Conservation (phyloP, 345 rosid genomes). For the Gossypium anomalum region DNA sequence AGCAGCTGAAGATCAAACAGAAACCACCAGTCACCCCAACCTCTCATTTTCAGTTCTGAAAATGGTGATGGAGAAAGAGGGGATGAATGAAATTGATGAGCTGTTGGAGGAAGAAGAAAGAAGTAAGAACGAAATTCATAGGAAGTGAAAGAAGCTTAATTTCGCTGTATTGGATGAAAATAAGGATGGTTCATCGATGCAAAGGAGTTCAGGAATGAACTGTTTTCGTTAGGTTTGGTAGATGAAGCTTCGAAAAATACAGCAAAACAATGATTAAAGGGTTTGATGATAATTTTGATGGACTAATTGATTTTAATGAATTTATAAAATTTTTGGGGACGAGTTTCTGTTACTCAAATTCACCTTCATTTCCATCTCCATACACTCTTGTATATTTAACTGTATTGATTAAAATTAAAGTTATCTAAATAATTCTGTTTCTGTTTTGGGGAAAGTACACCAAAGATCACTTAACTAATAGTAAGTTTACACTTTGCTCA, state of each 20-base stretch:
- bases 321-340: slow-evolving; percentile 41
- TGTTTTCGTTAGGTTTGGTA: slow-evolving; percentile 31
- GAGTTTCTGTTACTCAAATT: slow-evolving; percentile 30
- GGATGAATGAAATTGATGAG: slow-evolving; percentile 19
- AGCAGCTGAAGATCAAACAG: neutral
- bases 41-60: slow-evolving; percentile 30
- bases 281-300: slow-evolving; percentile 51
- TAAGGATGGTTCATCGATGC: slow-evolving; percentile 61
- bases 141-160: slow-evolving; percentile 35
- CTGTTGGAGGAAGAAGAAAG: slow-evolving; percentile 39
- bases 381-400: neutral
- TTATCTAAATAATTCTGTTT: too few relatives aligned
- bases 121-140: slow-evolving; percentile 25
- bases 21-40: slow-evolving; percentile 3
- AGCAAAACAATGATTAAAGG: slow-evolving; percentile 52
- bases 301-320: slow-evolving; percentile 47
- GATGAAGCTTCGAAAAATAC: slow-evolving; percentile 38
- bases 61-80: slow-evolving; percentile 25
- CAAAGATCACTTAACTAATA: too few relatives aligned
- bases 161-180: slow-evolving; percentile 57
- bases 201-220: slow-evolving; percentile 38
- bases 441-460: too few relatives aligned
- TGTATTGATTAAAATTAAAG: too few relatives aligned
- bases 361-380: neutral
- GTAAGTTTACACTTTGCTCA: too few relatives aligned